Base-by-base conservation (phyloP, 345 rosid species). In the Brassica napus region DNA sequence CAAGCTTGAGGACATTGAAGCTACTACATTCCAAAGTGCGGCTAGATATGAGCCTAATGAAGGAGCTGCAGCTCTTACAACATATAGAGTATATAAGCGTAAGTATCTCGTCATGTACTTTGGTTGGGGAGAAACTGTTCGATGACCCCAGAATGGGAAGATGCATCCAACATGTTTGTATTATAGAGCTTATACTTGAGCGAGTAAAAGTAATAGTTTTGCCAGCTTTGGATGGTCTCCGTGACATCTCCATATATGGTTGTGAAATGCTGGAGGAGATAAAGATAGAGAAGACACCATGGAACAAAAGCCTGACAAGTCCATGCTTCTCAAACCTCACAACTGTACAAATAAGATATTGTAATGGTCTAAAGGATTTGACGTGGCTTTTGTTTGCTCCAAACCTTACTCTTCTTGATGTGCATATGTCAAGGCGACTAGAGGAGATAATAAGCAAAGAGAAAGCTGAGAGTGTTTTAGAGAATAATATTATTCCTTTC, bases 351-450 rank as follows among this genome's bases (percentile, higher is more conserved):
- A 16, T 16, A 16, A 16, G 18, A 16, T 16, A 16, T 16, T 16
- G 79, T 11, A 1, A 67, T 0, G 28, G 49, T 44, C 32, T 74
- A 1, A 79, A 52, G 65, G 82, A 79, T 37, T 61, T 74, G 74
- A 74, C 79, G 5, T 79, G 79, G 82, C 54, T 79, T 15, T 5
- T 79, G 69, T 63, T 59, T 14, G 75, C 75, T n/a, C 75, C 71
- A 0, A 79, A 74, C 65, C 79, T 79, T 8, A 67, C 62, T 14
- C 7, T 18, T 61, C 74, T 79, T 2, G 5, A 3, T 5, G 70
- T 60, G 55, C 1, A 0, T 21, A 21, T 1, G 23, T 67, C 31
- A 32, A 2, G 18, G 8, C 44, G 57, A 57, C 49, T 72, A 21
- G 54, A 79, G 47, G 77, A 72, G 1, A 65, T 79, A 39, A 79